Evolutionary conservation across 805 yeast genomes (phyloP).

Genomic region (Lipomyces anomalus): DNA sequence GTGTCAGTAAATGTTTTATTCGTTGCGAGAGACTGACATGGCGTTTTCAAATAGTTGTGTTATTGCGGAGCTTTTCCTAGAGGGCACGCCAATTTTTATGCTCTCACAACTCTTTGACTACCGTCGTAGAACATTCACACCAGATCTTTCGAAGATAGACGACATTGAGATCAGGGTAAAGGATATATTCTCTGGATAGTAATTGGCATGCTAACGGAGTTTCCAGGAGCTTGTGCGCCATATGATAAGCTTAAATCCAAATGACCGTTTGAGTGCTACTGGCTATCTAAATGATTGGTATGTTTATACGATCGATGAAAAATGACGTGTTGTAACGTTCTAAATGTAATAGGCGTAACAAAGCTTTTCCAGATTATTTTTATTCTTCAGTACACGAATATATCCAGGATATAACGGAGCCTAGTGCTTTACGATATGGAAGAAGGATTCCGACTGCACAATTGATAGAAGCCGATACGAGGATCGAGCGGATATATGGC

Average conservation of each 20-base stretch:
- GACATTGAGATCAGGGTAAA: constrained; percentile 44
- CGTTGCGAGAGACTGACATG: constrained; percentile 43
- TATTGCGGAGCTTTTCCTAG: constrained; percentile 80
- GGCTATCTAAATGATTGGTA: constrained; percentile 49
- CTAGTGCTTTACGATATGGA: constrained; percentile 17
- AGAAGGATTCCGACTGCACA: constrained; percentile 25
- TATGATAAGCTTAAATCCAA: constrained; percentile 64
- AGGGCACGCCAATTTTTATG: constrained; percentile 82
- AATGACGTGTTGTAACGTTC: not conserved
- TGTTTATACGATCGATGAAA: constrained; percentile 52
- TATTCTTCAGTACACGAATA: constrained; percentile 60
- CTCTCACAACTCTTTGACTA: constrained; percentile 82
- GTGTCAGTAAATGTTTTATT: constrained; percentile 37
- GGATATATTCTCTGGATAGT: too few relatives aligned
- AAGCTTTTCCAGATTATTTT: constrained; percentile 24
- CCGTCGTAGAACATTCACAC: constrained; percentile 59
- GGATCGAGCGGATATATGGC: constrained; percentile 54
- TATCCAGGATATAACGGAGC: constrained; percentile 41
- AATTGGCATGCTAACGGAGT: not conserved
- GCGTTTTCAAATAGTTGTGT: constrained; percentile 46
- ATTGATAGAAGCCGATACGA: constrained; percentile 44
- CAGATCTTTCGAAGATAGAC: constrained; percentile 54
- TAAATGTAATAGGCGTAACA: constrained; percentile 12
- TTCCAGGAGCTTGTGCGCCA: constrained; percentile 42
- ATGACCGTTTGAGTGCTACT: constrained; percentile 49